These are phyloP conservation scores for Aureobasidium subglaciale DNA, from an alignment of 2,329 filamentous ascomycete genomes.

Conservation along the genomic window DNA sequence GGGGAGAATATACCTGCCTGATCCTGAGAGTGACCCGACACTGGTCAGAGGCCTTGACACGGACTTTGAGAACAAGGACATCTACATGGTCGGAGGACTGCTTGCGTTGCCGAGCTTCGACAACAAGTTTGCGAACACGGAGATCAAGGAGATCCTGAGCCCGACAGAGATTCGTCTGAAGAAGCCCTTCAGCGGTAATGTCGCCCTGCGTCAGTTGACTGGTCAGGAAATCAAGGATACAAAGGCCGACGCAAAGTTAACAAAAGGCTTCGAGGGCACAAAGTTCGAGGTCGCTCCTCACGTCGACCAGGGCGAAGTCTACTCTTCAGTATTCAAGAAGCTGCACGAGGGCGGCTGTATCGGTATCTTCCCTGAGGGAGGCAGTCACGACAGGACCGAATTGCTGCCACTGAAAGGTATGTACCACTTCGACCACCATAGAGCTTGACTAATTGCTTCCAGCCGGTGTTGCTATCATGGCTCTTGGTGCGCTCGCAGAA, in stretches of 20 bases:
- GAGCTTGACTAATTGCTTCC: constrained; percentile 22
- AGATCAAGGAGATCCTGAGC: constrained; percentile 74
- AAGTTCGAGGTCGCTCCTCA: constrained; percentile 86
- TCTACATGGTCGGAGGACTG: constrained; percentile 72
- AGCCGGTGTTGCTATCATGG: constrained; percentile 97
- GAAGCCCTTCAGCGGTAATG: constrained; percentile 72
- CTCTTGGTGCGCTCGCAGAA: constrained; percentile 77
- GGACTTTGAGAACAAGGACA: constrained; percentile 61
- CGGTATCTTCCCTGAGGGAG: constrained; percentile 94
- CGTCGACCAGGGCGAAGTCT: constrained; percentile 88
- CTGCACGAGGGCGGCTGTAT: constrained; percentile 79
- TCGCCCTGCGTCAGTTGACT: constrained; percentile 73
- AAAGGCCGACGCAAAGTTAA: constrained; percentile 45
- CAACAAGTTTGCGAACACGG: constrained; percentile 70
- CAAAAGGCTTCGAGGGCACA: constrained; percentile 61
- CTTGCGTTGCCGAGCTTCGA: constrained; percentile 81
- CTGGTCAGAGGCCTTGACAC: constrained; percentile 74
- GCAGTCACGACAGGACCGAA: constrained; percentile 89
- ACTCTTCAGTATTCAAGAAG: constrained; percentile 83
- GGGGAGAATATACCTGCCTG: constrained; percentile 81
- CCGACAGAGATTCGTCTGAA: constrained; percentile 79
- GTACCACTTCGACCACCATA: neutral
- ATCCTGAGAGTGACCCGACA: constrained; percentile 76
- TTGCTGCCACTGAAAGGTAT: constrained; percentile 76
- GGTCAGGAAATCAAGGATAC: constrained; percentile 64